Evolutionary conservation across 176 grass and related monocot genomes (phyloP).

Genomic region (Dactylis glomerata): DNA sequence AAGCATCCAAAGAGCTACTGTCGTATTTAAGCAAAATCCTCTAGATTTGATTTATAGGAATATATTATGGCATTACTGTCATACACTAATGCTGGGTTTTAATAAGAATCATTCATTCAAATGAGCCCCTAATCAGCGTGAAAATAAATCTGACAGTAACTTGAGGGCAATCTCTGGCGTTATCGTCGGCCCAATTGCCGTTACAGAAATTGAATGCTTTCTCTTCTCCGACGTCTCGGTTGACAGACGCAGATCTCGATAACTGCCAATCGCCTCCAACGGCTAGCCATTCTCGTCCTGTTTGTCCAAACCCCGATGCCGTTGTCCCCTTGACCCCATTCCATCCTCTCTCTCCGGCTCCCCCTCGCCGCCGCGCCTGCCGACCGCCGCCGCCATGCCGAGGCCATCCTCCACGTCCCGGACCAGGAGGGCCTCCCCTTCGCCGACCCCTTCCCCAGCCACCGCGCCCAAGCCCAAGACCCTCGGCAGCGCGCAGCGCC

Average conservation of each 20-base stretch:
- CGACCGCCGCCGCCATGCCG: neutral
- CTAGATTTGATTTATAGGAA: too few species aligned
- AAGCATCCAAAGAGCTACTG: too few species aligned
- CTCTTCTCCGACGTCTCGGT: neutral
- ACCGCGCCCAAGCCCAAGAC: conserved; percentile 43
- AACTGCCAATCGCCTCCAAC: conserved; percentile 22
- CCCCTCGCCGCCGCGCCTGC: neutral
- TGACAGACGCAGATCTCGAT: conserved; percentile 26
- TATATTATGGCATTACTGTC: too few species aligned
- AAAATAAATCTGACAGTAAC: neutral
- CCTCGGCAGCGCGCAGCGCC: neutral
- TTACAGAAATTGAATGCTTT: conserved; percentile 17
- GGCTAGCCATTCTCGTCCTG: conserved; percentile 15
- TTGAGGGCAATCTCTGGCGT: neutral
- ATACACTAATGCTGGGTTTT: too few species aligned
- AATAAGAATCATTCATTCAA: neutral
- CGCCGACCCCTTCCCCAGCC: conserved; percentile 15
- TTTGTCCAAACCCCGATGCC: neutral
- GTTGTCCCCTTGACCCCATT: neutral
- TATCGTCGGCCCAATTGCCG: conserved; percentile 4
- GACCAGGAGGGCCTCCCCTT: conserved; percentile 21
- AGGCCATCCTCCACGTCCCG: conserved; percentile 20
- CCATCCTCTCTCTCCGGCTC: neutral
- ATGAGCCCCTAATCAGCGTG: neutral
- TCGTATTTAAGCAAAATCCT: too few species aligned